Conservation (phyloP, 2,329 filamentous ascomycete species). For the Diaporthe capsici region DNA sequence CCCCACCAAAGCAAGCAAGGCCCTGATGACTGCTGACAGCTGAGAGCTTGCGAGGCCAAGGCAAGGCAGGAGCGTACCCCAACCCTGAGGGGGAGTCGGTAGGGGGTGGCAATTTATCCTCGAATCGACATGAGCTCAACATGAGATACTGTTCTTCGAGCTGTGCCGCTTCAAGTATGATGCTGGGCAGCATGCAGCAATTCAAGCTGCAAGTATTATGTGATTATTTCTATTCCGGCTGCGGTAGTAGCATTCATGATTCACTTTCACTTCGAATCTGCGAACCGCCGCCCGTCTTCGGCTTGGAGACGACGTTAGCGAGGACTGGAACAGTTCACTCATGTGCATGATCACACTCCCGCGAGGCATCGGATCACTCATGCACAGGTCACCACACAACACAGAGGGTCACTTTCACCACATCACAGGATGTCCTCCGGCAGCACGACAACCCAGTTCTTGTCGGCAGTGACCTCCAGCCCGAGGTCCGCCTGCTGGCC, state of each 20-base stretch:
- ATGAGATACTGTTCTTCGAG: too few relatives aligned
- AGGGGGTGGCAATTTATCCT: not conserved
- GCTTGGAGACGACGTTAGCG: too few relatives aligned
- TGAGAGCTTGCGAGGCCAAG: not conserved
- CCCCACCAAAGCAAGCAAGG: not conserved
- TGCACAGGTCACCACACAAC: not conserved
- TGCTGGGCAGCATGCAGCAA: not conserved
- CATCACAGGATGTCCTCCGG: conserved; percentile 55
- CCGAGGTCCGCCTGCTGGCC: conserved; percentile 53
- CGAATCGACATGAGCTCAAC: not conserved
- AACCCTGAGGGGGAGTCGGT: not conserved
- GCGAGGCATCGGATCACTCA: conserved; percentile 1
- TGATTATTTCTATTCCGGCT: not conserved
- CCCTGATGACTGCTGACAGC: not conserved
- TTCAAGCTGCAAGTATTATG: not conserved
- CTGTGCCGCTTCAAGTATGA: not conserved
- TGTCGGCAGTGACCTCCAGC: conserved; percentile 57
- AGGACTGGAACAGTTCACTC: not conserved
- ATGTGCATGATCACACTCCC: not conserved
- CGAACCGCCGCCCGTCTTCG: not conserved
- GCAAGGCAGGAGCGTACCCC: not conserved
- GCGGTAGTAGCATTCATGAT: not conserved
- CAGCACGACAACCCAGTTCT: conserved; percentile 60
- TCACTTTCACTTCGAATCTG: not conserved
- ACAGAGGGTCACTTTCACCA: not conserved